Evolutionary conservation across 2,329 filamentous ascomycete genomes (phyloP), one percentile per base, ranked within the genome.

Genomic region (Colletotrichum sidae): DNA sequence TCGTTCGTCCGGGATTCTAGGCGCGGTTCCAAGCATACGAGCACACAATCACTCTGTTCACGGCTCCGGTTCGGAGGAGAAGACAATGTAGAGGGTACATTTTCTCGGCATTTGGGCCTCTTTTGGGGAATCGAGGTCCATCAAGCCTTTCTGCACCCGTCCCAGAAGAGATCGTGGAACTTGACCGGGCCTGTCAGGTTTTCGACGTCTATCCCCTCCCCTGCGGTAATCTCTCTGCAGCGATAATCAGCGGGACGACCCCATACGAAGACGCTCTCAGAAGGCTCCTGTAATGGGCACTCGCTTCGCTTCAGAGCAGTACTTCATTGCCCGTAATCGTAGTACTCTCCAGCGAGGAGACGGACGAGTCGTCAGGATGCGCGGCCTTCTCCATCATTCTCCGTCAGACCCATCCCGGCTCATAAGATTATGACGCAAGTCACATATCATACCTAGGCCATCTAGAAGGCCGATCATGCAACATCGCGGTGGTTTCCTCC

Each of bases 391-490:
- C 47, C 25, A 35, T 56, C 46, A 33, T 51, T 35, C 41, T 53
- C 56, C 46, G 46, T 56, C 62, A 62, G 58, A 55, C 41, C 56
- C 46, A 15, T 38, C 57, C 37, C 39, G 52, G 33, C 37, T 39
- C 46, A 25, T 35, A 34, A 41, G 41, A 39, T 39, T 56, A 65
- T 65, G 58, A 65, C 62, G 62, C 58, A 65, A 56, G 49, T 56
- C 25, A 62, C 34, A 51, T 47, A 65, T 65, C 58, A 62, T 55
- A 44, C 49, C 37, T 33, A 56, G 39, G 50, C 44, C n/a, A 25
- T 25, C 44, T 8, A n/a, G 34, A 37, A 46, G 42, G 41, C 39
- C 46, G 50, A 61, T 65, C 57, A 56, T 38, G 41, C 39, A 15
- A 54, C 45, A 38, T 35, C 25, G 55, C 37, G 15, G 45, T 55